Evolutionary conservation across 306 rosid species (phyloP).

Genomic region (Vicia faba): DNA sequence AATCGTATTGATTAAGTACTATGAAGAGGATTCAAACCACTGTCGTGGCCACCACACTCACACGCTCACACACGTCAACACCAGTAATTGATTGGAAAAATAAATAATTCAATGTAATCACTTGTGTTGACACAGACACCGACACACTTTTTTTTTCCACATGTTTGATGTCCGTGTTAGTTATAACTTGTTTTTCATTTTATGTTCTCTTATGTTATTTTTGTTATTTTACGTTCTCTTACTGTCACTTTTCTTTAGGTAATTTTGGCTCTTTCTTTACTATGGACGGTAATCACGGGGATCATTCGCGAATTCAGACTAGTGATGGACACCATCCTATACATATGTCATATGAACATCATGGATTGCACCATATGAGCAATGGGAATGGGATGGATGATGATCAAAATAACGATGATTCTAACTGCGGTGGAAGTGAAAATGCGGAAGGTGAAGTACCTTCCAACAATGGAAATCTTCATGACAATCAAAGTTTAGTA

Average conservation of each 20-base stretch:
- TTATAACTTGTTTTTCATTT: not conserved
- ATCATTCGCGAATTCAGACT: conserved; percentile 52
- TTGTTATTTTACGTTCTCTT: not conserved
- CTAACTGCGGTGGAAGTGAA: conserved; percentile 49
- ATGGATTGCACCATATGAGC: conserved; percentile 58
- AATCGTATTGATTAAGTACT: too few relatives aligned
- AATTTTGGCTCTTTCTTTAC: conserved; percentile 27
- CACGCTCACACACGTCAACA: too few relatives aligned
- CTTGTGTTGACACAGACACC: too few relatives aligned
- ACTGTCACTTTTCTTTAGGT: conserved; percentile 33
- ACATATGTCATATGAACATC: conserved; percentile 58
- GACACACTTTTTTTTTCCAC: too few relatives aligned
- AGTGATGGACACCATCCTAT: conserved; percentile 54
- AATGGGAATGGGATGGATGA: conserved; percentile 60
- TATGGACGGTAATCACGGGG: conserved; percentile 65
- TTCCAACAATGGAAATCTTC: conserved; percentile 54
- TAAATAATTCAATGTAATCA: too few relatives aligned
- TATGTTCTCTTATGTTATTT: not conserved
- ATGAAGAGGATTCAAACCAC: too few relatives aligned
- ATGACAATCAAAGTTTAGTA: conserved; percentile 44
- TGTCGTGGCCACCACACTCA: too few relatives aligned
- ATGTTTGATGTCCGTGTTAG: too few relatives aligned
- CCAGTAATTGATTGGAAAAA: too few relatives aligned
- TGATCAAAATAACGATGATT: conserved; percentile 51
- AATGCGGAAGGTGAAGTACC: conserved; percentile 53